phyloP scores from a whole-genome alignment of 306 rosid species.

The Potentilla sterilis region DNA sequence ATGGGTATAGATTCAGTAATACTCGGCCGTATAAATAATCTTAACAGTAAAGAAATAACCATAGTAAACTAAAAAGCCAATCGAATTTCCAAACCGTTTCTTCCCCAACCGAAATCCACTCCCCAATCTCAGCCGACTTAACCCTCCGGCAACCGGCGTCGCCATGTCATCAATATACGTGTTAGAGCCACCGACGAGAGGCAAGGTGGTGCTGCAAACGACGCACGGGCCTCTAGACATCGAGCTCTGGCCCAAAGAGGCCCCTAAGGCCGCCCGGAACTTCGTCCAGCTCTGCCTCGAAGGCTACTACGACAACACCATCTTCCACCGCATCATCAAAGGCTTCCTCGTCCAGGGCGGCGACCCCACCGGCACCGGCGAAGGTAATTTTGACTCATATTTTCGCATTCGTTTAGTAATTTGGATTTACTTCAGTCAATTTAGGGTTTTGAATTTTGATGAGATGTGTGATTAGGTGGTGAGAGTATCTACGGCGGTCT shows the following conservation, averaged over 20 bases:
- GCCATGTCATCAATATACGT: conserved; percentile 90
- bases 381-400: conserved; percentile 36
- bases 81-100: neutral
- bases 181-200: conserved; percentile 92
- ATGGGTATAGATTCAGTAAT: too few species aligned
- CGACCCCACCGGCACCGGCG: conserved; percentile 88
- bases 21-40: too few species aligned
- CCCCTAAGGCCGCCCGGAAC: conserved; percentile 90
- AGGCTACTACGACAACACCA: conserved; percentile 69
- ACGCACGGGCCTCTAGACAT: conserved; percentile 87
- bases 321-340: conserved; percentile 83
- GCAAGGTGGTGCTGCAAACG: conserved; percentile 79
- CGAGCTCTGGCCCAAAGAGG: conserved; percentile 96
- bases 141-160: conserved; percentile 1
- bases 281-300: conserved; percentile 98
- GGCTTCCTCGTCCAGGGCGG: conserved; percentile 83
- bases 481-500: conserved; percentile 78
- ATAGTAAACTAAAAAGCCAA: neutral
- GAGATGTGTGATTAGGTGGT: conserved; percentile 43
- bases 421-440: neutral
- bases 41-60: conserved; percentile 3
- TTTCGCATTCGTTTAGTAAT: neutral
- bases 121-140: neutral
- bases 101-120: neutral
- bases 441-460: neutral